phyloP scores from a whole-genome alignment of 148 eudicot species.

The Heliosperma pusillum region DNA sequence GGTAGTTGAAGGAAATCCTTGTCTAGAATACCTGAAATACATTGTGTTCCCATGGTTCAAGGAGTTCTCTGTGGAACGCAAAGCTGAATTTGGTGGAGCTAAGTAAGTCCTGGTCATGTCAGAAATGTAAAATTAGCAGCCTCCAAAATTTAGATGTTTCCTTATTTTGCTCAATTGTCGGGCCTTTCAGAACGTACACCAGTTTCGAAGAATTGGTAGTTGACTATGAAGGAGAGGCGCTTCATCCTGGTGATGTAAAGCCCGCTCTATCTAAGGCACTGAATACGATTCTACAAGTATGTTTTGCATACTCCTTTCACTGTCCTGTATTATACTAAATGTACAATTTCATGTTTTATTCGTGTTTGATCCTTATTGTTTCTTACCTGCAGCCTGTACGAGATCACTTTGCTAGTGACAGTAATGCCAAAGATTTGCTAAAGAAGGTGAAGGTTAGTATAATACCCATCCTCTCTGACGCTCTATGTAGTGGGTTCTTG shows the following conservation, averaged over 20 bases:
- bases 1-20: constrained; percentile 68
- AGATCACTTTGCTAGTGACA: constrained; percentile 63
- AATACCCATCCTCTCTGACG: neutral
- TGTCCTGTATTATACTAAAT: neutral
- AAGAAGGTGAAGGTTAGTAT: constrained; percentile 73
- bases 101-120: constrained; percentile 48
- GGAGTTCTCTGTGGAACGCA: constrained; percentile 71
- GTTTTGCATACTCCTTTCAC: neutral
- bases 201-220: constrained; percentile 54
- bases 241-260: constrained; percentile 85
- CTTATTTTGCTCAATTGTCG: constrained; percentile 4
- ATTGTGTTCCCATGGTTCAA: constrained; percentile 84
- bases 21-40: constrained; percentile 75
- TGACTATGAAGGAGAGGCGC: constrained; percentile 63
- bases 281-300: constrained; percentile 70
- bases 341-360: neutral
- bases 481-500: neutral
- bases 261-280: constrained; percentile 74
- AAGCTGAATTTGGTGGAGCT: constrained; percentile 68
- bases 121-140: neutral
- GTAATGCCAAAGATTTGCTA: constrained; percentile 60
- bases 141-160: neutral
- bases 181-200: constrained; percentile 48
- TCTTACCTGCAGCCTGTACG: constrained; percentile 61
- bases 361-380: neutral